Base-by-base conservation (phyloP, 192 early-diverging fungal genomes). In the Podila horticola region DNA sequence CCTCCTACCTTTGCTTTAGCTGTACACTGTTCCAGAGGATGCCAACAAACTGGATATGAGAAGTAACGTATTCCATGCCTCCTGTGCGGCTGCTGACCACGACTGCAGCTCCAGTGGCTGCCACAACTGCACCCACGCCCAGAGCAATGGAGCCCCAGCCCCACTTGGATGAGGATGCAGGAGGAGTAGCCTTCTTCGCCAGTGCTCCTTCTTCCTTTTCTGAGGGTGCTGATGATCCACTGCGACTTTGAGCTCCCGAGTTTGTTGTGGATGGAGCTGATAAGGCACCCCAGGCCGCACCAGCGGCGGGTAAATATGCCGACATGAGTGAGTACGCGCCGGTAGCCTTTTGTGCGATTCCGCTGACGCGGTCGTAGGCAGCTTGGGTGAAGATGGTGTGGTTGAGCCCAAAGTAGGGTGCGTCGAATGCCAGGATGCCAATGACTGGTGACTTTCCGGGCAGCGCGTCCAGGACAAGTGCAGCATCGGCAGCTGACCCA, bases 351-450 rank as follows among this genome's bases (percentile, higher is more conserved):
- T 79, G 75, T 13, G 67, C 79, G 9, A 82, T 45, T 67, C 82
- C 75, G 50, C 74, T 69, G 15, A 73, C 82, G 22, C 76, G 62
- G 20, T 74, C 73, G 58, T 68, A 75, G 1, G 86, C 88, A 29
- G 76, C 79, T 9, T 74, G 34, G 4, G 83, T 67, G 15, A 87
- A 74, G 26, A 84, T 75, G 17, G 82, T 65, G 9, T 79, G 65
- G 38, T 88, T 82, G 13, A 90, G 58, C 11, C 84, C 85, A 82
- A 77, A 90, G 68, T 83, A 90, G 4, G 89, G 89, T 3, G 89
- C 87, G 55, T 90, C 89, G 67, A 77, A 90, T 29, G 87, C 87
- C 34, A 90, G 49, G 19, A 90, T 70, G 11, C 89, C 89, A 33
- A 90, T 67, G 34, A 88, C 48, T 67, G 84, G 58, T 29, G 57